phyloP scores from a whole-genome alignment of 2,329 filamentous ascomycete species.

The Neonectria magnoliae region DNA sequence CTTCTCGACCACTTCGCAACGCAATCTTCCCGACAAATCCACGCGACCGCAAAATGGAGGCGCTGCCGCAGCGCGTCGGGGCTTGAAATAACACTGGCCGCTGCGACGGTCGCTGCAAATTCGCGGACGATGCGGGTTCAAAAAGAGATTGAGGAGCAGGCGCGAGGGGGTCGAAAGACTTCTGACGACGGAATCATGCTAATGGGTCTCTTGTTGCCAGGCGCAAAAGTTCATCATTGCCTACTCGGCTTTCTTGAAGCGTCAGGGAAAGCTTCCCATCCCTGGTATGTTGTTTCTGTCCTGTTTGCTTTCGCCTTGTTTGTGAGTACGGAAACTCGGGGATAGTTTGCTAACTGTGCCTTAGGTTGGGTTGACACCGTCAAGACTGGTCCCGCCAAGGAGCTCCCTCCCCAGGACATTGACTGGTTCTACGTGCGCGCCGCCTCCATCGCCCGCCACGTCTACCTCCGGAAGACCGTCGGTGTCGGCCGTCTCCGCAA shows the following conservation, averaged over 20 bases:
- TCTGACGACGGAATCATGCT: constrained; percentile 80
- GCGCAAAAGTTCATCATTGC: constrained; percentile 90
- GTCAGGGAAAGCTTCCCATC: constrained; percentile 91
- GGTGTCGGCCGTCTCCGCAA: constrained; percentile 98
- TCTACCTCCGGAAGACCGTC: constrained; percentile 99
- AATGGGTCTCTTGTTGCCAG: constrained; percentile 67
- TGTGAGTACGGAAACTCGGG: not conserved
- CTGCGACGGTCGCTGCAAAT: constrained; percentile 31
- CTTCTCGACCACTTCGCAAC: constrained; percentile 43
- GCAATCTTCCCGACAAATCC: constrained; percentile 42
- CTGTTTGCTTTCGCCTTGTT: not conserved
- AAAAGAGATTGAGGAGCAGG: constrained; percentile 66
- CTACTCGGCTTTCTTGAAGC: constrained; percentile 91
- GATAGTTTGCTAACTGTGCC: constrained; percentile 17
- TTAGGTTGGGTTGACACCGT: constrained; percentile 98
- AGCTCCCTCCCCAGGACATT: constrained; percentile 96
- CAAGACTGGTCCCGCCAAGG: constrained; percentile 96
- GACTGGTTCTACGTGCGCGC: constrained; percentile 97
- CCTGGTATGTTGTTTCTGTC: constrained; percentile 70
- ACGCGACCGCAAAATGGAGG: constrained; percentile 29
- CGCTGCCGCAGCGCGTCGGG: constrained; percentile 33
- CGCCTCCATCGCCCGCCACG: constrained; percentile 94
- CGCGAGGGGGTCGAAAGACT: constrained; percentile 78
- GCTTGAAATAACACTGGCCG: constrained; percentile 22
- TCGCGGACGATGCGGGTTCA: constrained; percentile 31